A percentile compares a stretch with the other conserved stretches of the same genome.
Conservation (phyloP, 2,329 filamentous ascomycete genomes). For the Pyrenophora tritici-repentis region DNA sequence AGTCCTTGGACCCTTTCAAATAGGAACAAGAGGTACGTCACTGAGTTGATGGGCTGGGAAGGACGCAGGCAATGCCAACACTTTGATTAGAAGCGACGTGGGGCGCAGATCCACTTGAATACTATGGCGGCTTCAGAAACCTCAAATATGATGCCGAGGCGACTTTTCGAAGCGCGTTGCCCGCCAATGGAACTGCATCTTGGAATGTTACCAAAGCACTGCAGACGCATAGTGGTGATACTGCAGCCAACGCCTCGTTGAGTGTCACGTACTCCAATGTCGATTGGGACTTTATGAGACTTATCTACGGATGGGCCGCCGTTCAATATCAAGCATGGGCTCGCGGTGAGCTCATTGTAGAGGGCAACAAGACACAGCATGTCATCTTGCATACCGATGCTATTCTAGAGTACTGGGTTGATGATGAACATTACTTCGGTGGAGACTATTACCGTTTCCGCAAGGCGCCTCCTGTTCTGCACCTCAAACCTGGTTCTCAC, state of each 20-base stretch:
- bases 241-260: slow-evolving; percentile 47
- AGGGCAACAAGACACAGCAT: slow-evolving; percentile 38
- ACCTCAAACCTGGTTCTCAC: slow-evolving; percentile 57
- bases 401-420: slow-evolving; percentile 60
- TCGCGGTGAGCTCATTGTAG: slow-evolving; percentile 55
- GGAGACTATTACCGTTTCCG: slow-evolving; percentile 62
- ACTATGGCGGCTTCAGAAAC: slow-evolving; percentile 57
- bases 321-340: slow-evolving; percentile 65
- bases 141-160: slow-evolving; percentile 51
- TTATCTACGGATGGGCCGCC: slow-evolving; percentile 63
- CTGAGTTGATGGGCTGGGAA: background rate
- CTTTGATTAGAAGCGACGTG: slow-evolving; percentile 58
- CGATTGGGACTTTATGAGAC: slow-evolving; percentile 59
- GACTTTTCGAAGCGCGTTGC: slow-evolving; percentile 57
- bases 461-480: slow-evolving; percentile 56
- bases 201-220: slow-evolving; percentile 54
- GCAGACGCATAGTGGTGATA: slow-evolving; percentile 27
- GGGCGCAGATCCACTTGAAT: slow-evolving; percentile 63
- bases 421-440: slow-evolving; percentile 59
- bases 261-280: slow-evolving; percentile 55
- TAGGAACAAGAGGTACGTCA: slow-evolving; percentile 61
- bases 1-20: slow-evolving; percentile 62
- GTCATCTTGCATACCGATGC: slow-evolving; percentile 54
- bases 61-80: slow-evolving; percentile 15
- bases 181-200: slow-evolving; percentile 54